Evolutionary conservation across 192 early-diverging fungal species (phyloP), one percentile per base, ranked within the genome.

Genomic region (Linnemannia hyalina): DNA sequence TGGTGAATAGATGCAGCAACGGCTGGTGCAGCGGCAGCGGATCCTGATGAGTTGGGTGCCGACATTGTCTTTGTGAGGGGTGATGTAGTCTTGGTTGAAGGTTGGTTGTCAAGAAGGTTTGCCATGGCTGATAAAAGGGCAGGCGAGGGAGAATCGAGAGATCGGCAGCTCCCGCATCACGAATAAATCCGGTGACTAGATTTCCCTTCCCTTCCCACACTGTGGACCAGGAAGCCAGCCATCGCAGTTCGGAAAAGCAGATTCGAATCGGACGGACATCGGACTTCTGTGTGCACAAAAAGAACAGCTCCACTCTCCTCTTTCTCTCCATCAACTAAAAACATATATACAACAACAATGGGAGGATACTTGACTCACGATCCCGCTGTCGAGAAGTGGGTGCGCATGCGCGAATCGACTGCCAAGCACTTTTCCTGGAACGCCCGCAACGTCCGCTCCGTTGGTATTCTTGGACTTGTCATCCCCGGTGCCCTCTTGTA

Each of bases 361-460:
- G 84, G 75, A 70, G 84, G 79, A 81, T 86, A 78, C 84, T 75
- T 86, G 69, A 77, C 78, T 77, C 78, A 55, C 38, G 84, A 86
- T 76, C 84, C 84, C 49, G 84, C 84, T 70, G 52, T 86, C 46
- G 84, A 86, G 47, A 86, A 86, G 84, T 86, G 84, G 84, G 80
- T 86, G 26, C 84, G 84, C 80, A 86, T 86, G 84, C 84, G 84
- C 80, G 84, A 86, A 60, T 81, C 84, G 47, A 86, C 84, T n/a
- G 76, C 75, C 47, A 77, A 74, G 75, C 68, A 86, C 52, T 86
- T 86, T 70, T 70, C 75, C 60, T 86, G 84, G 84, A 86, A 75
- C 76, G 15, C 15, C 26, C 84, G 84, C 63, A 86, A 86, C 35
- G 40, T 81, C 47, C 75, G 84, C 65, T 22, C 22, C 35, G 75